These are phyloP conservation scores for Phialophora macrospora DNA, from an alignment of 2,329 filamentous ascomycete genomes.

Conservation along the genomic window DNA sequence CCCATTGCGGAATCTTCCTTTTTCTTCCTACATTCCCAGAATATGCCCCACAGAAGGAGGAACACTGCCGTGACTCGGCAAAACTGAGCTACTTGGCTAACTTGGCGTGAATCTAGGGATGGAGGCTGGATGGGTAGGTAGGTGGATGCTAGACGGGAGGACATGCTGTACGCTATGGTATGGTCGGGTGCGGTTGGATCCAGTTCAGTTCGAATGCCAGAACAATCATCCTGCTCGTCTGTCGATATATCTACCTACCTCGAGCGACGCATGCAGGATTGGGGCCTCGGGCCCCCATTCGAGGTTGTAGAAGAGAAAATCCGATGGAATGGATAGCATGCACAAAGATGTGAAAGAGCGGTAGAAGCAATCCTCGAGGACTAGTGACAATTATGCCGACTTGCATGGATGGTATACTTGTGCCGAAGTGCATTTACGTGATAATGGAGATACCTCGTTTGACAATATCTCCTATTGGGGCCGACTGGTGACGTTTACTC, in stretches of 20 bases:
- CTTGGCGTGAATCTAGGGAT: not conserved
- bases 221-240: too few relatives aligned
- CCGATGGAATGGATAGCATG: too few relatives aligned
- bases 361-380: too few relatives aligned
- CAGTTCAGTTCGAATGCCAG: too few relatives aligned
- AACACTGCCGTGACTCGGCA: not conserved
- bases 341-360: too few relatives aligned
- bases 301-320: too few relatives aligned
- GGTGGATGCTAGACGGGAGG: not conserved
- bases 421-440: not conserved
- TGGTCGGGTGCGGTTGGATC: too few relatives aligned
- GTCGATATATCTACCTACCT: too few relatives aligned
- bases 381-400: too few relatives aligned
- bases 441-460: not conserved
- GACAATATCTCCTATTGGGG: not conserved
- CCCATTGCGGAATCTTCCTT: not conserved
- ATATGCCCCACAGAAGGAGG: not conserved
- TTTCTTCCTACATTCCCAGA: not conserved
- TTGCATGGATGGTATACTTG: too few relatives aligned
- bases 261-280: too few relatives aligned
- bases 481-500: not conserved
- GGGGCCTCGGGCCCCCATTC: too few relatives aligned
- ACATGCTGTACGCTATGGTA: not conserved
- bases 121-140: conserved; percentile 9
- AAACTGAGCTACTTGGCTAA: not conserved